phyloP scores from a whole-genome alignment of 108 stramenopile genomes.

The Fistulifera solaris region DNA sequence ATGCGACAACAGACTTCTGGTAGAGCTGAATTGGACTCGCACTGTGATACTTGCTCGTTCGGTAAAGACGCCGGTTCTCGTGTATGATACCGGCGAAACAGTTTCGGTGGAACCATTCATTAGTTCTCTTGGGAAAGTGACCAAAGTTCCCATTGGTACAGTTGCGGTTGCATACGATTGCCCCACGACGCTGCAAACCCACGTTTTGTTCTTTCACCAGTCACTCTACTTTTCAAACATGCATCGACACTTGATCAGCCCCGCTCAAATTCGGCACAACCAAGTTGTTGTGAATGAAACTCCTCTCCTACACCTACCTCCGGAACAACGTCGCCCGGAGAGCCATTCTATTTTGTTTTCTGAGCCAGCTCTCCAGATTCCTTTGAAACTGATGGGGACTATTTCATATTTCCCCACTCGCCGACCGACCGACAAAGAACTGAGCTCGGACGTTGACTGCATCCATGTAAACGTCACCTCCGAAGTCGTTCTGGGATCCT shows the following conservation, averaged over 20 bases:
- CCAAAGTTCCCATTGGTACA: conserved; percentile 19
- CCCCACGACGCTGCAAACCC: conserved; percentile 12
- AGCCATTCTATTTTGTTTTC: not conserved
- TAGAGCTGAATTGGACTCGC: conserved; percentile 17
- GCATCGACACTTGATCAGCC: conserved; percentile 21
- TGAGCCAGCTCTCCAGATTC: conserved; percentile 3
- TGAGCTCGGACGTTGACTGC: not conserved
- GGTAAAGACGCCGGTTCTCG: conserved; percentile 7
- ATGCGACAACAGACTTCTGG: not conserved
- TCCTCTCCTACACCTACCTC: conserved; percentile 1
- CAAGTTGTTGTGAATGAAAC: conserved; percentile 18
- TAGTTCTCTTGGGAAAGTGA: not conserved
- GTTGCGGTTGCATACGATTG: conserved; percentile 22
- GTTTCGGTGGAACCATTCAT: conserved; percentile 12
- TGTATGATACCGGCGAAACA: conserved; percentile 2
- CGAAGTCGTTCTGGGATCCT: not conserved
- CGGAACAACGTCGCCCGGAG: too few species aligned
- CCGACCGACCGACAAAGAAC: not conserved
- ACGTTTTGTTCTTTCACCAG: conserved; percentile 24
- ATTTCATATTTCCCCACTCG: not conserved
- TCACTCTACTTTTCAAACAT: conserved; percentile 17
- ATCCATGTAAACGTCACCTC: conserved; percentile 5
- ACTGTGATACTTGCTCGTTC: conserved; percentile 23
- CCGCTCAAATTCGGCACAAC: conserved; percentile 26
- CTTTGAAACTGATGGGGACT: not conserved